Evolutionary conservation across 2,329 filamentous ascomycete genomes (phyloP), one percentile per base, ranked within the genome.

Genomic region (Monilinia polystroma): DNA sequence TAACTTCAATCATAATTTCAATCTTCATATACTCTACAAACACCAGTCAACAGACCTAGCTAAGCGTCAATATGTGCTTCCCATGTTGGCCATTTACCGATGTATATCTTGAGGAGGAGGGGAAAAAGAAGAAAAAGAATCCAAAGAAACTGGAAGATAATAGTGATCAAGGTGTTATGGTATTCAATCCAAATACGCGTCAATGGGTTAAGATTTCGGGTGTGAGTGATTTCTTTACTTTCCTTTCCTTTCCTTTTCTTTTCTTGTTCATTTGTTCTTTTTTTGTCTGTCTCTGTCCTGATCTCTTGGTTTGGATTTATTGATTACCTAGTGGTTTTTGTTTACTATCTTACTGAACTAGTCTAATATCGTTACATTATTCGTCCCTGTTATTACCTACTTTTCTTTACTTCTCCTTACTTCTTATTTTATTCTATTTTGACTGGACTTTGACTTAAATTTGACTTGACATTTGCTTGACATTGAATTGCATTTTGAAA

Each of bases 11-110:
- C 7, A 38, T 4, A 18, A 11, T 51, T 7, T 1, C 2, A 2
- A 18, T 38, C 45, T 51, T 26, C n/a, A 18, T 1, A n/a, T 18
- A 23, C 12, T 35, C 49, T 29, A 49, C 14, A 18, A 54, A 55
- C 47, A 55, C 16, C 3, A 16, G 16, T 12, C 18, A 16, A 6
- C 14, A 43, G 20, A 6, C 5, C 57, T 49, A 1, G 20, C 20
- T 1, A 35, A 32, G 7, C 23, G 1, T 4, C 43, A 70, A 63
- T 4, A 72, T 72, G 72, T 73, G 72, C 47, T 26, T 72, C 16
- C 70, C 71, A 16, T 74, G 72, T 52, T 72, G 67, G 68, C 70
- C 71, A 3, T 72, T 67, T 23, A 59, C 69, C 2, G 71, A 73
- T 23, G 47, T 74, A 18, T 70, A 68, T 54, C 51, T 75, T 3